Evolutionary conservation across 352 stramenopile genomes (phyloP), one percentile per base, ranked within the genome.

Genomic region (Pythium vanterpoolii): DNA sequence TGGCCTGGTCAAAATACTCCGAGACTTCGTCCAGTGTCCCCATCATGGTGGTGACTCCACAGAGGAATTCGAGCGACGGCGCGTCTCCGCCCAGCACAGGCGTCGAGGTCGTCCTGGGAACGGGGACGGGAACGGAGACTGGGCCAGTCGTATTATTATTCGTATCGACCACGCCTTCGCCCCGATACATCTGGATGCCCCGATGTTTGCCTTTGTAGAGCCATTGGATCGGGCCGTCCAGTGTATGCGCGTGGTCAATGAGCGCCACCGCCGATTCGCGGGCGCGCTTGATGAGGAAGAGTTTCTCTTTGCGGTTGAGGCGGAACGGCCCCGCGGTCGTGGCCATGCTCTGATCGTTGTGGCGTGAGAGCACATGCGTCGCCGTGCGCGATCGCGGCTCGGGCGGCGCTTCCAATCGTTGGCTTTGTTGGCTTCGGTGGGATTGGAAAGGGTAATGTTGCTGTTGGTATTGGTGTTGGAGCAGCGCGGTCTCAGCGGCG

Each of bases 141-240:
- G 28, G 18, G 28, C 31, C 28, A 27, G 52, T 49, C 39, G 64
- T 62, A 39, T 76, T 68, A 44, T n/a, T n/a, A n/a, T n/a, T n/a
- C n/a, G n/a, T n/a, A n/a, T 73, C 71, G 43, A 76, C 77, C 51
- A 60, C 19, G 24, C 77, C 79, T 69, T 91, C 79, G 26, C 81
- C 81, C n/a, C 79, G 75, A 61, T 89, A 91, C 79, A 91, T 91
- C 43, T 89, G 79, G 56, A 91, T 89, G 42, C 79, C 79, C 31
- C 68, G 74, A 49, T 83, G 83, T 49, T 88, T 88, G 54, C 81
- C 81, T 27, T 77, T 86, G 67, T 88, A 89, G 33, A 87, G 77
- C 81, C 81, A 91, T 57, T 86, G 72, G 27, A 89, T 79, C 18
- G 81, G 81, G 0, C 81, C 81, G 39, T 88, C 76, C 30, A 89